Conservation (phyloP, 23 red algal genomes). For the Gracilaria caudata region DNA sequence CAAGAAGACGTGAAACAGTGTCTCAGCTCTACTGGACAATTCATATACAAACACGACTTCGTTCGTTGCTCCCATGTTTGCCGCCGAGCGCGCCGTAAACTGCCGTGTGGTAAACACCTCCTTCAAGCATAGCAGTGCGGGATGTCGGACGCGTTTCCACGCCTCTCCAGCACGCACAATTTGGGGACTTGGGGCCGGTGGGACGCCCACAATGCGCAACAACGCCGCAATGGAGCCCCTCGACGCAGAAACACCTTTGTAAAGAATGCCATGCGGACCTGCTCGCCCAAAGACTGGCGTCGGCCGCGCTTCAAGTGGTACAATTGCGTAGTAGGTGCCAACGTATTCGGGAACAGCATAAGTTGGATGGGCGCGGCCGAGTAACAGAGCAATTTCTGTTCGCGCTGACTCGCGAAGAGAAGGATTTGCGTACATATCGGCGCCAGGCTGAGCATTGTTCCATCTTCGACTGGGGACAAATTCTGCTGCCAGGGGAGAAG, state of each 20-base stretch:
- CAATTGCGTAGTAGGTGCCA: constrained; percentile 58
- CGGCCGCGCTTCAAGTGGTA: constrained; percentile 56
- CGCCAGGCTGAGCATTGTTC: constrained; percentile 13
- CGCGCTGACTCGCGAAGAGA: constrained; percentile 68
- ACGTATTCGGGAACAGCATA: constrained; percentile 54
- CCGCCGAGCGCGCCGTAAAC: constrained; percentile 50
- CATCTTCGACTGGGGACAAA: constrained; percentile 29
- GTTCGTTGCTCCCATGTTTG: constrained; percentile 35
- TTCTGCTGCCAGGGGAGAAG: constrained; percentile 33
- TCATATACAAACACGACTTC: constrained; percentile 89
- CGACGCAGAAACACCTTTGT: constrained; percentile 75
- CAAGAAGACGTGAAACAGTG: constrained; percentile 57
- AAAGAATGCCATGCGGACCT: constrained; percentile 52
- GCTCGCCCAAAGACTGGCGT: constrained; percentile 45
- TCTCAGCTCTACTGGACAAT: constrained; percentile 65
- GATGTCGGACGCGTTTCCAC: constrained; percentile 74
- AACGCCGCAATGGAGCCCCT: constrained; percentile 43
- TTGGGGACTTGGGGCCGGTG: constrained; percentile 60
- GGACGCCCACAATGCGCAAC: constrained; percentile 63
- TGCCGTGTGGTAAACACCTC: constrained; percentile 75
- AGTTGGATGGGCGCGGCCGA: constrained; percentile 50
- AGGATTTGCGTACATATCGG: constrained; percentile 67
- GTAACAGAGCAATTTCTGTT: constrained; percentile 51
- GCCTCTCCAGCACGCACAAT: constrained; percentile 74
- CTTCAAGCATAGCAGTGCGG: constrained; percentile 51